Percentiles rank a stretch among this genome's conserved stretches.
Evolutionary conservation across 768 basidiomycete genomes (phyloP).

Genomic region (Termitomyces eurrhizus): DNA sequence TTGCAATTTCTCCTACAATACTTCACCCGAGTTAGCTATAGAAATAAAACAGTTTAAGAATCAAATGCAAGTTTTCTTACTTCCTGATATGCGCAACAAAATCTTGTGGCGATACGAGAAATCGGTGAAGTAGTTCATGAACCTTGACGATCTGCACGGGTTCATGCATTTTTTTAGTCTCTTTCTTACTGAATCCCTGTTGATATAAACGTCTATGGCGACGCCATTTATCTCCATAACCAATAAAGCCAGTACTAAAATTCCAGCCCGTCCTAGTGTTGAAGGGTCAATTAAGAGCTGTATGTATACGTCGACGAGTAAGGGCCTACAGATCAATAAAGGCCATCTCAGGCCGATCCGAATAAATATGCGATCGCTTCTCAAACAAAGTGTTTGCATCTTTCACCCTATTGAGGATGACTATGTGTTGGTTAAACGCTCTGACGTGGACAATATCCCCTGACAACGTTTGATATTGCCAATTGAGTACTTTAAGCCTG

Average conservation of each 20-base stretch:
- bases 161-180: conserved; percentile 15
- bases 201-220: conserved; percentile 25
- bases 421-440: neutral
- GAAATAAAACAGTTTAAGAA: neutral
- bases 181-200: conserved; percentile 19
- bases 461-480: neutral
- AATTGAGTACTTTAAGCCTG: neutral
- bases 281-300: neutral
- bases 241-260: conserved; percentile 24
- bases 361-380: conserved; percentile 23
- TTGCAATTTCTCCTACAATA: conserved; percentile 10
- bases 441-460: neutral
- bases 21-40: neutral
- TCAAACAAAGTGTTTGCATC: conserved; percentile 21
- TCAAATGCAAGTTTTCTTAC: neutral
- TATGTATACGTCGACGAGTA: neutral
- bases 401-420: neutral
- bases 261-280: conserved; percentile 28
- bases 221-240: conserved; percentile 28
- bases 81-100: conserved; percentile 11
- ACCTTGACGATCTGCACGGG: conserved; percentile 24
- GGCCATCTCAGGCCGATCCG: conserved; percentile 19
- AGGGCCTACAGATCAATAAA: conserved; percentile 17
- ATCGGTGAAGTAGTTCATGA: conserved; percentile 14
- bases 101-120: conserved; percentile 17